Evolutionary conservation across 441 rosid genomes (phyloP), one percentile per base, ranked within the genome.

Genomic region (Pelargonium exstipulatum): DNA sequence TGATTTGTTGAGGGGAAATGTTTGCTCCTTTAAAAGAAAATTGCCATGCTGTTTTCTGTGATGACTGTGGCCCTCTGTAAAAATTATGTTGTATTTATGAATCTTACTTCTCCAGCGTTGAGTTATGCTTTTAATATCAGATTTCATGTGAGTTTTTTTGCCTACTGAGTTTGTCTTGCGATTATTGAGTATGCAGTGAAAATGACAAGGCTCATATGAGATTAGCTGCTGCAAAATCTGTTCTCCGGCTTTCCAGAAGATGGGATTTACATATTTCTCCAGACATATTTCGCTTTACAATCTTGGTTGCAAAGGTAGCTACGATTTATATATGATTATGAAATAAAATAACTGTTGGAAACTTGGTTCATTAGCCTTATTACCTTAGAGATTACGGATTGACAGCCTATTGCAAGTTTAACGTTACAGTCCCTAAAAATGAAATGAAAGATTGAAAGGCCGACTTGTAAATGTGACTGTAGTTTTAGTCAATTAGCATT

Each of bases 261-360:
- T 95, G 96, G 97, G 95, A 95, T 89, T 81, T 89, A 62, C 88
- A 89, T 77, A 83, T 95, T 70, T 82, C 93, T 69, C 91, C 97
- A 22, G 86, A 85, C 71, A 66, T 87, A 67, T 95, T 90, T 67
- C 84, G 77, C 70, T 76, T 71, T 60, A 87, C 97, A 49, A 73
- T 92, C 69, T 76, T 80, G 80, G 79, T 85, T 69, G 85, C 88
- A 75, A 90, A 88, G 95, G 99, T 89, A 79, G 67, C 79, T 65
- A 49, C 60, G 20, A 51, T 75, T 70, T 57, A 64, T 37, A 40
- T 57, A 32, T 51, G 62, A n/a, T 53, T 45, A 32, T 37, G 13
- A 32, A 13, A 62, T 60, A 2, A 18, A 26, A 22, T 61, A 61
- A 5, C 46, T 37, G 12, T 37, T 3, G 13, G 46, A 32, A 63